Conservation (phyloP, 768 basidiomycete species). For the Crucibulum laeve region DNA sequence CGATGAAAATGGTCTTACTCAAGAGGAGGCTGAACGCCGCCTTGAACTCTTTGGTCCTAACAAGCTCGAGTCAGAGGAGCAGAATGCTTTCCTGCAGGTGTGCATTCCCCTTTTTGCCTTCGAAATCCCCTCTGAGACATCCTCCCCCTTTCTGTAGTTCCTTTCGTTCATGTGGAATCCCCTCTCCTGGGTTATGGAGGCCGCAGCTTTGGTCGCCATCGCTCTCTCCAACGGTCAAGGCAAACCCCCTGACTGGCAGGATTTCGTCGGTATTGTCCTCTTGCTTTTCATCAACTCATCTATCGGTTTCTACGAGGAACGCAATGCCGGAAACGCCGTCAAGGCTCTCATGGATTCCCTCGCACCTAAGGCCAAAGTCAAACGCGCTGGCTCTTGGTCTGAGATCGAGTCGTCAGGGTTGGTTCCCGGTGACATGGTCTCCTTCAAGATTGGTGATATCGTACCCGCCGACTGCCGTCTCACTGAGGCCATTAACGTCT, state of each 20-base stretch:
- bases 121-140: neutral
- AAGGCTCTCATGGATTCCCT: constrained; percentile 99
- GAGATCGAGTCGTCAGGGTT: constrained; percentile 90
- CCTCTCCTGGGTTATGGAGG: constrained; percentile 99
- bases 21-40: constrained; percentile 79
- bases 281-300: constrained; percentile 91
- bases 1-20: constrained; percentile 71
- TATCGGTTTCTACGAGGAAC: constrained; percentile 98
- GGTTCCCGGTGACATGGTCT: constrained; percentile 93
- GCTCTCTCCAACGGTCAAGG: constrained; percentile 90
- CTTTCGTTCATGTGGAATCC: constrained; percentile 99
- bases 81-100: constrained; percentile 87
- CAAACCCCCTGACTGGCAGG: constrained; percentile 92
- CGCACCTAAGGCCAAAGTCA: constrained; percentile 94
- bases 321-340: constrained; percentile 96
- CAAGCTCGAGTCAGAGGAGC: constrained; percentile 86
- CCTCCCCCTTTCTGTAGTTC: too few species aligned
- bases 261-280: constrained; percentile 94
- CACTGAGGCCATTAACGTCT: constrained; percentile 94
- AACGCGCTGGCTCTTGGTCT: constrained; percentile 77
- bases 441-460: constrained; percentile 99
- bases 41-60: constrained; percentile 94
- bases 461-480: constrained; percentile 98
- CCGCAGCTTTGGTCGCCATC: constrained; percentile 90
- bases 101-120: constrained; percentile 5